A percentile compares a stretch with the other conserved stretches of the same genome.
These are phyloP conservation scores for Mycosarcoma maydis DNA, from an alignment of 1,284 basidiomycete genomes.

Conservation along the genomic window DNA sequence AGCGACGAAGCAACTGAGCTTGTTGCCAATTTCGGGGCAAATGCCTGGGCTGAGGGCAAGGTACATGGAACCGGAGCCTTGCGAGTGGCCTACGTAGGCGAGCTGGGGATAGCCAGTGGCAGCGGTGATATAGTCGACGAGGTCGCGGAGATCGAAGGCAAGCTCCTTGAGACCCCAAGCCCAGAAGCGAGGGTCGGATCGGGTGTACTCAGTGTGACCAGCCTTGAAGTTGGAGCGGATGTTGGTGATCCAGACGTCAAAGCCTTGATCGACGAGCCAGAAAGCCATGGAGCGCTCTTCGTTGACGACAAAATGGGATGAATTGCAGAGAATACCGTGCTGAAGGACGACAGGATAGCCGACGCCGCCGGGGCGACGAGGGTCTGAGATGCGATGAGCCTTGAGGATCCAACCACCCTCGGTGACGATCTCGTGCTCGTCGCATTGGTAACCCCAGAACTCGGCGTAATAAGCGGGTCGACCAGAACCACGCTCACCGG, in stretches of 20 bases:
- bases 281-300: constrained; percentile 66
- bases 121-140: constrained; percentile 63
- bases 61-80: constrained; percentile 66
- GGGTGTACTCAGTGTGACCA: constrained; percentile 61
- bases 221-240: constrained; percentile 64
- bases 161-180: constrained; percentile 66
- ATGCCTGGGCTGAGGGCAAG: constrained; percentile 63
- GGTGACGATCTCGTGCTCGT: constrained; percentile 64
- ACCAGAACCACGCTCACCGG: constrained; percentile 62
- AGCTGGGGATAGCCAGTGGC: constrained; percentile 57
- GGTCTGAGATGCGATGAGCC: constrained; percentile 65
- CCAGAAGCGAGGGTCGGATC: constrained; percentile 66
- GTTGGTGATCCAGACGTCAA: constrained; percentile 66
- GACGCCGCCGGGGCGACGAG: constrained; percentile 55
- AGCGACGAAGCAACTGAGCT: constrained; percentile 61
- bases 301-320: constrained; percentile 61
- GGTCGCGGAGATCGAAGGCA: constrained; percentile 61
- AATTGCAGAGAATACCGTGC: constrained; percentile 66
- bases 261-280: constrained; percentile 66
- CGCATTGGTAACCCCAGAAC: constrained; percentile 68
- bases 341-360: constrained; percentile 66
- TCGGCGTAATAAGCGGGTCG: constrained; percentile 64
- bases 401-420: constrained; percentile 66
- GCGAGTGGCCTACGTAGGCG: constrained; percentile 65
- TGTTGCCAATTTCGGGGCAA: constrained; percentile 60